Evolutionary conservation across 768 basidiomycete genomes (phyloP).

Genomic region (Lyophyllum shimeji): DNA sequence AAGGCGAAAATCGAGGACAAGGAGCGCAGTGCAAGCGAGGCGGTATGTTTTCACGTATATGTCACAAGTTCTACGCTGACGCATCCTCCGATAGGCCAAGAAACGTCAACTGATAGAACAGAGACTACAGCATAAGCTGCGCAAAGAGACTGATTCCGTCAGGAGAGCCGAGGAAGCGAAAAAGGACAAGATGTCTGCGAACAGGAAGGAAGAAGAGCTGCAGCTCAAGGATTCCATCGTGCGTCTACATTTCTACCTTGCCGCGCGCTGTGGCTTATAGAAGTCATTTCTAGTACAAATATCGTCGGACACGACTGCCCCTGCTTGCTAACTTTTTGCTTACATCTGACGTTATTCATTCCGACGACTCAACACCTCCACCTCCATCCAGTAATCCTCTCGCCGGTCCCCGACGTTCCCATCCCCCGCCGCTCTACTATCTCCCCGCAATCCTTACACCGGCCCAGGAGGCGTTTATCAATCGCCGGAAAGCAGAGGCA

Average conservation of each 20-base stretch:
- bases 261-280: background rate
- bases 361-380: conserved; percentile 33
- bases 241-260: conserved; percentile 26
- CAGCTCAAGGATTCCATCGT: conserved; percentile 82
- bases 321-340: conserved; percentile 71
- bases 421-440: conserved; percentile 78
- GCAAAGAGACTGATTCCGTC: conserved; percentile 84
- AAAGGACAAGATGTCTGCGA: conserved; percentile 75
- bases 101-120: conserved; percentile 83
- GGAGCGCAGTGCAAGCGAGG: conserved; percentile 81
- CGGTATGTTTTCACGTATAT: conserved; percentile 46
- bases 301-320: conserved; percentile 70
- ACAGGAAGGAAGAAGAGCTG: conserved; percentile 79
- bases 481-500: conserved; percentile 63
- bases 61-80: background rate
- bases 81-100: conserved; percentile 57
- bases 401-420: conserved; percentile 53
- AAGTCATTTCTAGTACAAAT: conserved; percentile 54
- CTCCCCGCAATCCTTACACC: conserved; percentile 68
- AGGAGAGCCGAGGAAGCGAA: conserved; percentile 84
- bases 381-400: conserved; percentile 36
- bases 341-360: conserved; percentile 68
- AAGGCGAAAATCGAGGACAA: conserved; percentile 88
- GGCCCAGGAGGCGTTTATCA: conserved; percentile 68
- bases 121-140: conserved; percentile 80